Evolutionary conservation across 495 filamentous ascomycete genomes (phyloP).

Genomic region (Venustampulla echinocandica): DNA sequence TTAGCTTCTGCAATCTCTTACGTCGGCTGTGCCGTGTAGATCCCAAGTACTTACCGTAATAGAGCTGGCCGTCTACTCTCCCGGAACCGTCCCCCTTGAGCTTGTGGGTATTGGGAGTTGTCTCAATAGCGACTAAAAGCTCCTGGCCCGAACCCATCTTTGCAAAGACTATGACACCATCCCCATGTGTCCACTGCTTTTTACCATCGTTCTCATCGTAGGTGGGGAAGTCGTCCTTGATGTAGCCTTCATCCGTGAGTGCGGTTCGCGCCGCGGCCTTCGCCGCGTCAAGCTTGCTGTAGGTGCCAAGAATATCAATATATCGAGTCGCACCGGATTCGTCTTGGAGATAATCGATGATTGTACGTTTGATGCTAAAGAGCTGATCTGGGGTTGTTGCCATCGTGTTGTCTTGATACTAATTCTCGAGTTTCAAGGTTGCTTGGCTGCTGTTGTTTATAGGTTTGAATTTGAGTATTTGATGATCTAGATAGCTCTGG

Average conservation of each 20-base stretch:
- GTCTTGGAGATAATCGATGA: constrained; percentile 27
- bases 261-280: constrained; percentile 25
- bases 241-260: constrained; percentile 27
- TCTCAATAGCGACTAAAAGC: constrained; percentile 32
- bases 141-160: constrained; percentile 25
- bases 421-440: background rate
- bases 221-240: constrained; percentile 28
- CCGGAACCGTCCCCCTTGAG: constrained; percentile 19
- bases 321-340: constrained; percentile 25
- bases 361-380: constrained; percentile 32
- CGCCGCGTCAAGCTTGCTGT: constrained; percentile 27
- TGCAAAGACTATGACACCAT: constrained; percentile 30
- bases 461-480: too few relatives aligned
- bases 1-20: background rate
- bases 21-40: too few relatives aligned
- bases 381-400: constrained; percentile 20
- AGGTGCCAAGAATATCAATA: constrained; percentile 32
- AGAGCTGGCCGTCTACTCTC: constrained; percentile 23
- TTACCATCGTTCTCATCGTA: constrained; percentile 20
- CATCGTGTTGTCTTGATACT: constrained; percentile 6
- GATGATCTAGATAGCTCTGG: too few relatives aligned
- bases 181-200: constrained; percentile 29
- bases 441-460: background rate
- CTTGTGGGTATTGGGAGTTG: constrained; percentile 27
- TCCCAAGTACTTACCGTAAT: constrained; percentile 24